A percentile compares a stretch with the other conserved stretches of the same genome.
Evolutionary conservation across 805 yeast species (phyloP).

Genomic region (Schwanniomyces occidentalis): DNA sequence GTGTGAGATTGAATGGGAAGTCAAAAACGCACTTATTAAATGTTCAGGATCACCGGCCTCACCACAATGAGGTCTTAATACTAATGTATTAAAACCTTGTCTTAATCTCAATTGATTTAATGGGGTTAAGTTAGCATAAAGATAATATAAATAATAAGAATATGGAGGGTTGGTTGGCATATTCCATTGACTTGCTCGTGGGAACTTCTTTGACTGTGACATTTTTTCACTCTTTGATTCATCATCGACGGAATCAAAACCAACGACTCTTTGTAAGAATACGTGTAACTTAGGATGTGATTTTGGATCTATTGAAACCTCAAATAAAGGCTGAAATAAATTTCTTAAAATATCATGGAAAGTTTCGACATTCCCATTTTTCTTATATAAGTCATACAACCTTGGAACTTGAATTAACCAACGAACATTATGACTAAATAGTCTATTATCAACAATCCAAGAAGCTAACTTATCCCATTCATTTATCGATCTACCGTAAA

Average conservation of each 20-base stretch:
- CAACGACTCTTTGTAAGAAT: constrained; percentile 90
- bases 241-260: constrained; percentile 98
- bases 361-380: constrained; percentile 62
- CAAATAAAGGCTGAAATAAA: constrained; percentile 84
- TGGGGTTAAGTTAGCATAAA: constrained; percentile 83
- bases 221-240: constrained; percentile 90
- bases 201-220: constrained; percentile 71
- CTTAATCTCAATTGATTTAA: constrained; percentile 79
- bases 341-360: constrained; percentile 80
- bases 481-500: constrained; percentile 83
- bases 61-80: constrained; percentile 97
- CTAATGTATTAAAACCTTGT: constrained; percentile 83
- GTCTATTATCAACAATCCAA: constrained; percentile 93
- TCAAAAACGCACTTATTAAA: constrained; percentile 81
- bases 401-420: constrained; percentile 97
- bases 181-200: constrained; percentile 85
- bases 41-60: constrained; percentile 99
- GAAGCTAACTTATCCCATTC: constrained; percentile 96
- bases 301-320: constrained; percentile 81
- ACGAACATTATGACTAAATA: constrained; percentile 90
- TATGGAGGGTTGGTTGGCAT: constrained; percentile 89
- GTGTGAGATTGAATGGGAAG: constrained; percentile 92
- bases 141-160: constrained; percentile 87
- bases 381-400: constrained; percentile 84
- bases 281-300: constrained; percentile 89